Evolutionary conservation across 305 asterid species (phyloP).

Genomic region (Rubia peregrina): DNA sequence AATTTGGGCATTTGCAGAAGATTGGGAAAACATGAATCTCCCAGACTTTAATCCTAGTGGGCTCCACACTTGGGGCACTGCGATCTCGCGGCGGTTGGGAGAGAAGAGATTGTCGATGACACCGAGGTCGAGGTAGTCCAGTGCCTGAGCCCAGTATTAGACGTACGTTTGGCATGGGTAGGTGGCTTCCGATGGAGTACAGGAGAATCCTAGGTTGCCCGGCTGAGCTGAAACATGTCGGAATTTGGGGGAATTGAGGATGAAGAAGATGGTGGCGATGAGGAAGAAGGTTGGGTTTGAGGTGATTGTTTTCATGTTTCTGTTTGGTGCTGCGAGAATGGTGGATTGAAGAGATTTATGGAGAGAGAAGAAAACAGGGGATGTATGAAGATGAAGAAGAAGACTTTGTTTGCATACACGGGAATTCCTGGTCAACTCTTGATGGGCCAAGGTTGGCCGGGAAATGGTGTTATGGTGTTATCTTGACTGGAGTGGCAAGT

Average conservation of each 20-base stretch:
- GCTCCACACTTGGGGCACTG: conserved; percentile 46
- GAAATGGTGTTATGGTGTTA: conserved; percentile 7
- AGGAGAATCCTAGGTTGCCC: conserved; percentile 51
- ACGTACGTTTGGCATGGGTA: conserved; percentile 64
- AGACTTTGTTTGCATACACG: background rate
- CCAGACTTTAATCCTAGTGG: conserved; percentile 34
- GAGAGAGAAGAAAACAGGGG: background rate
- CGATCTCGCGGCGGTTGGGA: conserved; percentile 59
- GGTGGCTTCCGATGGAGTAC: conserved; percentile 43
- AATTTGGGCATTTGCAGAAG: conserved; percentile 71
- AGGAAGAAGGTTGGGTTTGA: background rate
- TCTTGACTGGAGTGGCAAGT: background rate
- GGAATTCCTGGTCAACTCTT: conserved; percentile 22
- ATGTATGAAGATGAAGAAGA: background rate
- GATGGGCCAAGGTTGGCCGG: background rate
- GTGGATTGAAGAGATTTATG: background rate
- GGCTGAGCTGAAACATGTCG: conserved; percentile 28
- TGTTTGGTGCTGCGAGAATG: background rate
- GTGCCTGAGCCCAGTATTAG: conserved; percentile 52
- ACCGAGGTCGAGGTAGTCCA: conserved; percentile 61
- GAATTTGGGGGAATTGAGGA: conserved; percentile 18
- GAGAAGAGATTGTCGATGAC: conserved; percentile 79
- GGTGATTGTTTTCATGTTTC: background rate
- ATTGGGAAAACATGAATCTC: conserved; percentile 44
- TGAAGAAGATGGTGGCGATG: conserved; percentile 13